Conservation (phyloP, 192 early-diverging fungal genomes). For the Kappamyces sp. region DNA sequence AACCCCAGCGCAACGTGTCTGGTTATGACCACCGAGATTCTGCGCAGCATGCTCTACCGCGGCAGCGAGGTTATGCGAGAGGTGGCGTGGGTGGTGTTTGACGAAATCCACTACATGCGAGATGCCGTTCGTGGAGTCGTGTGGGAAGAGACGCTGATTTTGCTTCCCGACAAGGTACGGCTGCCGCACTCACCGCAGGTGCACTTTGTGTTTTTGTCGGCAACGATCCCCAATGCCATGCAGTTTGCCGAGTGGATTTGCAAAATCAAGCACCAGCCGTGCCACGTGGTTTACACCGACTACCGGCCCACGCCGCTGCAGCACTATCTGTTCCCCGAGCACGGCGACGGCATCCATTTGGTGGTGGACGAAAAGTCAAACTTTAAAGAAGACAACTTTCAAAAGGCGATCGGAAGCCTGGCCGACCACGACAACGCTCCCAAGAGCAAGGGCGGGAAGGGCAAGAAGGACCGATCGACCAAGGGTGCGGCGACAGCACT, state of each 20-base stretch:
- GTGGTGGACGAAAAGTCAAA: slow-evolving; percentile 93
- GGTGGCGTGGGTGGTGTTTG: slow-evolving; percentile 96
- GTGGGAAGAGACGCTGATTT: slow-evolving; percentile 97
- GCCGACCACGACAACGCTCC: slow-evolving; percentile 57
- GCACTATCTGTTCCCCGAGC: slow-evolving; percentile 90
- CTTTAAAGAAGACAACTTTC: slow-evolving; percentile 95
- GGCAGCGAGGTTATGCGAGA: slow-evolving; percentile 94
- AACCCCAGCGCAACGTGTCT: slow-evolving; percentile 85
- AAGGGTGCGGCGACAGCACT: slow-evolving; percentile 13
- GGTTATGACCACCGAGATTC: slow-evolving; percentile 99
- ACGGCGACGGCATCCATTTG: slow-evolving; percentile 89
- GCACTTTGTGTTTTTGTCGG: slow-evolving; percentile 91
- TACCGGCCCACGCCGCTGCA: slow-evolving; percentile 95
- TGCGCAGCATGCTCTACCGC: slow-evolving; percentile 93
- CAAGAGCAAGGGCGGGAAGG: slow-evolving; percentile 28
- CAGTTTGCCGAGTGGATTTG: slow-evolving; percentile 99
- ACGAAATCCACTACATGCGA: slow-evolving; percentile 99
- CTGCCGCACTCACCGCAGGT: slow-evolving; percentile 29
- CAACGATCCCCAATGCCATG: slow-evolving; percentile 97
- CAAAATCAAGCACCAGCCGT: slow-evolving; percentile 91
- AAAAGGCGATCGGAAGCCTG: slow-evolving; percentile 73
- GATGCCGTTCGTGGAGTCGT: slow-evolving; percentile 94
- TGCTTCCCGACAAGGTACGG: slow-evolving; percentile 71
- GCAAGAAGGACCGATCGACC: slow-evolving; percentile 35
- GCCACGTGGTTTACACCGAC: slow-evolving; percentile 97